Evolutionary conservation across 495 filamentous ascomycete species (phyloP).

Genomic region (Xylaria venustula): DNA sequence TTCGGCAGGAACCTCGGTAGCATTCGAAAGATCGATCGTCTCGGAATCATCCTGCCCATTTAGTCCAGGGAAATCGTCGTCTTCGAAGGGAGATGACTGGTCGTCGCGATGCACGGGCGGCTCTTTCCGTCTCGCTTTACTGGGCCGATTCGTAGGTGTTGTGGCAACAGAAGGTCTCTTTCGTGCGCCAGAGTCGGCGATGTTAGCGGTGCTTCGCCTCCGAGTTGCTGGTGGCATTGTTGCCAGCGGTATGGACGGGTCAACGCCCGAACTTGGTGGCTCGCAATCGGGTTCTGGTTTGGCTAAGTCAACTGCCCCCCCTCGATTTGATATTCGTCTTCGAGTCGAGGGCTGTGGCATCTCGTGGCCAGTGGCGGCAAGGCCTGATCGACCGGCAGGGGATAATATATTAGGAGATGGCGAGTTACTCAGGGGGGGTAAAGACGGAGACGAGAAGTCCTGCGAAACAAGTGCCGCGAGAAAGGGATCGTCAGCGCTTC

Average conservation of each 20-base stretch:
- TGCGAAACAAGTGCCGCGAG: constrained; percentile 24
- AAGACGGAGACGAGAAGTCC: constrained; percentile 39
- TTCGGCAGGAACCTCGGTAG: constrained; percentile 49
- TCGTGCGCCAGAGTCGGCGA: neutral
- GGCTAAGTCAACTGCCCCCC: constrained; percentile 17
- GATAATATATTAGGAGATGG: constrained; percentile 18
- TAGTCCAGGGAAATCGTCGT: constrained; percentile 31
- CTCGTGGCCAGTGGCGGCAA: constrained; percentile 17
- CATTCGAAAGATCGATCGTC: constrained; percentile 62
- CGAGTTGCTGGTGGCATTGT: constrained; percentile 21
- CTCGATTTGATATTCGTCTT: constrained; percentile 14
- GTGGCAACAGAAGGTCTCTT: constrained; percentile 27
- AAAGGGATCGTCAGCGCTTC: constrained; percentile 28
- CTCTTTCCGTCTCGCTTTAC: constrained; percentile 27
- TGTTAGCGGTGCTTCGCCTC: constrained; percentile 9
- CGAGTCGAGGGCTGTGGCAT: constrained; percentile 13
- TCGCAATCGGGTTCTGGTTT: constrained; percentile 21
- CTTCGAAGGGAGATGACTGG: constrained; percentile 19
- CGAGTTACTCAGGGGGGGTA: constrained; percentile 25
- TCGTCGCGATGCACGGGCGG: constrained; percentile 10
- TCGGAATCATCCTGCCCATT: constrained; percentile 34
- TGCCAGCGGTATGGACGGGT: constrained; percentile 14
- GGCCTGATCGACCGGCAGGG: constrained; percentile 15
- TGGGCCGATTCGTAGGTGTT: constrained; percentile 27
- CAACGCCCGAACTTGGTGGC: constrained; percentile 11